phyloP scores from a whole-genome alignment of 345 rosid species.

The Rhodamnia argentea region DNA sequence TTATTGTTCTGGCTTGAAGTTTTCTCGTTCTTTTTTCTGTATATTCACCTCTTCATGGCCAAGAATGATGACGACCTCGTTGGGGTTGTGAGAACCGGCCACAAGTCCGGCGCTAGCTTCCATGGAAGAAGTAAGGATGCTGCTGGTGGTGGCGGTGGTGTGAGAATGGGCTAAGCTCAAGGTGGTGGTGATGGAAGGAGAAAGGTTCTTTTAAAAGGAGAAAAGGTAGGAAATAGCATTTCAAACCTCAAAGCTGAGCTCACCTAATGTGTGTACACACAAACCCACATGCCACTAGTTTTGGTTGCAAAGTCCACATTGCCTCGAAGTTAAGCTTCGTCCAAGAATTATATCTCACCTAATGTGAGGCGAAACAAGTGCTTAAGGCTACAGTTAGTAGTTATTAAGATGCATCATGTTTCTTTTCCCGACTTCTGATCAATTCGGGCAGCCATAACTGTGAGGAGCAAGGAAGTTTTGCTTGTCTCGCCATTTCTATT shows the following conservation, averaged over 20 bases:
- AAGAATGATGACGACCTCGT: conserved; percentile 90
- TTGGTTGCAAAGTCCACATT: conserved; percentile 89
- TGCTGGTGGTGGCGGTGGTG: not conserved
- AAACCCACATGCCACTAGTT: conserved; percentile 10
- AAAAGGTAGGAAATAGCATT: not conserved
- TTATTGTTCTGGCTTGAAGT: not conserved
- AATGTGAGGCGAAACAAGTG: not conserved
- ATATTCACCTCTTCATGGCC: conserved; percentile 72
- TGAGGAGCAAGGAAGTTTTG: not conserved
- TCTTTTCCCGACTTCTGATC: not conserved
- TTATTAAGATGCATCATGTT: not conserved
- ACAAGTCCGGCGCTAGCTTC: conserved; percentile 97
- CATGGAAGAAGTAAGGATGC: conserved; percentile 25
- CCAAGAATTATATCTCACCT: conserved; percentile 6
- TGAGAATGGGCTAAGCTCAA: conserved; percentile 3
- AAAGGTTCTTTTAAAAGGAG: conserved; percentile 2
- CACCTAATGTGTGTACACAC: conserved; percentile 28
- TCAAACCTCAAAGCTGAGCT: conserved; percentile 1
- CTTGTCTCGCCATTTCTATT: not conserved
- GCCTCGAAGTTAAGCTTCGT: conserved; percentile 87
- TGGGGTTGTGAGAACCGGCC: conserved; percentile 94
- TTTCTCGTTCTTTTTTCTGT: not conserved
- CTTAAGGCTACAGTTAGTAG: not conserved
- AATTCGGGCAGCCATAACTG: not conserved
- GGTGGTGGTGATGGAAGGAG: not conserved